A percentile compares a stretch with the other conserved stretches of the same genome.
phyloP scores from a whole-genome alignment of 1,284 basidiomycete genomes.

The Hemileia vastatrix region DNA sequence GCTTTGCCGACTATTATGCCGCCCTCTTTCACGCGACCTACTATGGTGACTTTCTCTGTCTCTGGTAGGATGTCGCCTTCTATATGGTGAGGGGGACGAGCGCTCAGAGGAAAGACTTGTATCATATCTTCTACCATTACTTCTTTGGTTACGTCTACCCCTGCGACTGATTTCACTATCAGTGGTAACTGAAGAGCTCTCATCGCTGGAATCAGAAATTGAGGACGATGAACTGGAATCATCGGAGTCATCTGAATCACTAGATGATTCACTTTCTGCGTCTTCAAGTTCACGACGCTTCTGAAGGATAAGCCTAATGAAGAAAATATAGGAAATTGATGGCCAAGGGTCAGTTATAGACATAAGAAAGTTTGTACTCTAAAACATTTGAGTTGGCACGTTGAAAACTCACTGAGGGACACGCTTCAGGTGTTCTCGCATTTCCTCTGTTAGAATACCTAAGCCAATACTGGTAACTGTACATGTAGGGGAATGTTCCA shows the following conservation, averaged over 20 bases:
- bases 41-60: no score
- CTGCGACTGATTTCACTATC: no score
- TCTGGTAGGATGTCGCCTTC: no score
- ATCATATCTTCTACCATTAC: no score
- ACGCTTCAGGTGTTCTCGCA: conserved; percentile 75
- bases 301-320: conserved; percentile 14
- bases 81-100: no score
- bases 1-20: no score
- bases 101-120: no score
- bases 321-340: no score
- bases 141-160: no score
- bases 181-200: neutral
- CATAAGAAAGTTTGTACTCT: neutral
- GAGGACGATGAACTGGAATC: conserved; percentile 5
- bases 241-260: neutral
- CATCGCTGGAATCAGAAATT: conserved; percentile 8
- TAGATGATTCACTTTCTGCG: conserved; percentile 5
- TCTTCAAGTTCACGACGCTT: conserved; percentile 18
- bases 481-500: no score
- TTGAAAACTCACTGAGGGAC: conserved; percentile 12
- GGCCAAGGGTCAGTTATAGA: no score
- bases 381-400: neutral
- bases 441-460: conserved; percentile 82
- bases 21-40: no score
- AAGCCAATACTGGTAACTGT: conserved; percentile 72